These are phyloP conservation scores for Hydnum rufescens DNA, from an alignment of 768 basidiomycete genomes.

Conservation along the genomic window DNA sequence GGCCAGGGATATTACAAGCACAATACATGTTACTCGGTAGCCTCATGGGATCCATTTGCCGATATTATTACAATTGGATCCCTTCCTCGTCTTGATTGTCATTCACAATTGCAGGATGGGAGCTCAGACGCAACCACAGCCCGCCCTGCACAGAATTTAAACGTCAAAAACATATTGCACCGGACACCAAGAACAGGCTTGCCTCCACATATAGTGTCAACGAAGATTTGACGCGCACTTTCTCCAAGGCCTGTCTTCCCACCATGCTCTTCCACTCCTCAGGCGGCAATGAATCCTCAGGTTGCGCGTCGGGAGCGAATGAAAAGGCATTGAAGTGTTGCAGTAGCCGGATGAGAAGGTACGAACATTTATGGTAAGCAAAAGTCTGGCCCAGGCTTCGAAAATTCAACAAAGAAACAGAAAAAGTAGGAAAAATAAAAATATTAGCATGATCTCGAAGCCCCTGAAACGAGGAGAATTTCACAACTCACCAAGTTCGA, in stretches of 20 bases:
- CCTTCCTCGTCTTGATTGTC: no score
- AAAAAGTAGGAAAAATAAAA: not conserved
- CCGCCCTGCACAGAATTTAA: not conserved
- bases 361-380: slow-evolving; percentile 58
- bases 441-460: not conserved
- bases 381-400: slow-evolving; percentile 45
- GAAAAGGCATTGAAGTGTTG: slow-evolving; percentile 43
- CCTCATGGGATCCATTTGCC: no score
- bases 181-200: not conserved
- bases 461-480: not conserved
- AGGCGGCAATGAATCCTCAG: not conserved
- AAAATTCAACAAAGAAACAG: not conserved
- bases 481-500: slow-evolving; percentile 15
- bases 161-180: not conserved
- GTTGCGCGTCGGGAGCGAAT: slow-evolving; percentile 28
- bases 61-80: no score
- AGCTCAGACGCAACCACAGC: not conserved
- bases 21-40: no score
- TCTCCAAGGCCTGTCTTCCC: not conserved
- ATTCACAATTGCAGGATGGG: no score
- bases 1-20: no score
- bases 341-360: slow-evolving; percentile 43
- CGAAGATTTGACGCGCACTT: not conserved
- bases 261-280: not conserved
- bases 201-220: not conserved